These are phyloP conservation scores for Aphanomyces stellatus DNA, from an alignment of 352 stramenopile species.

Conservation along the genomic window DNA sequence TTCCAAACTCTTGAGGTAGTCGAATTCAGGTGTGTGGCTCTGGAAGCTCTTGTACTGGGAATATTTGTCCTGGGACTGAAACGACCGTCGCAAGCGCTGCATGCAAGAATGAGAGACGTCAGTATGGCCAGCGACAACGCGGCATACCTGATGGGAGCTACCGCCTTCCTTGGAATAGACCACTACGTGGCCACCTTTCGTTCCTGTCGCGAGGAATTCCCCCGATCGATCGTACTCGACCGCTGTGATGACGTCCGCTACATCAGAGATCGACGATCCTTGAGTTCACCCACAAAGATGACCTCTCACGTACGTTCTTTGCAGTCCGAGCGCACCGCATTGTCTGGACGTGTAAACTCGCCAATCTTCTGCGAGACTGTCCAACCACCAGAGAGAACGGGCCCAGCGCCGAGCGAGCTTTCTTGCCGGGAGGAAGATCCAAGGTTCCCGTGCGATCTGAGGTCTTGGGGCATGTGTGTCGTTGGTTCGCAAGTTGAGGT, in stretches of 20 bases:
- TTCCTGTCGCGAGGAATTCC: constrained; percentile 89
- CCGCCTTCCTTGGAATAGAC: constrained; percentile 80
- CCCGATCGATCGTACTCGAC: constrained; percentile 91
- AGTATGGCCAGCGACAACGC: too few relatives aligned
- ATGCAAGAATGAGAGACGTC: neutral
- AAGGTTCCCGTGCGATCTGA: neutral
- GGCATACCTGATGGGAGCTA: constrained; percentile 16
- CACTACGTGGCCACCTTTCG: constrained; percentile 88
- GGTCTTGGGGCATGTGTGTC: constrained; percentile 1
- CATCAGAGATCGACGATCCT: too few relatives aligned
- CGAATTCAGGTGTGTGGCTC: constrained; percentile 95
- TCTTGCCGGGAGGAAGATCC: too few relatives aligned
- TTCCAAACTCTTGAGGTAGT: constrained; percentile 96
- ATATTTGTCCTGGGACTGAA: constrained; percentile 28
- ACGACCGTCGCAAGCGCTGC: neutral
- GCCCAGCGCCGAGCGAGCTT: too few relatives aligned
- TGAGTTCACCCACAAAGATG: too few relatives aligned
- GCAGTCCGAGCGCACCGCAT: neutral
- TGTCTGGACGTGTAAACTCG: neutral
- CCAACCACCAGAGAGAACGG: constrained; percentile 8
- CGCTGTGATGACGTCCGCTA: constrained; percentile 91
- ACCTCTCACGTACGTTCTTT: constrained; percentile 7
- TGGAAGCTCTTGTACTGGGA: constrained; percentile 90
- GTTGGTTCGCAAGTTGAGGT: neutral
- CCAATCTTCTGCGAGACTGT: too few relatives aligned